phyloP scores from a whole-genome alignment of 257 asterid species.

The Solanum boliviense region DNA sequence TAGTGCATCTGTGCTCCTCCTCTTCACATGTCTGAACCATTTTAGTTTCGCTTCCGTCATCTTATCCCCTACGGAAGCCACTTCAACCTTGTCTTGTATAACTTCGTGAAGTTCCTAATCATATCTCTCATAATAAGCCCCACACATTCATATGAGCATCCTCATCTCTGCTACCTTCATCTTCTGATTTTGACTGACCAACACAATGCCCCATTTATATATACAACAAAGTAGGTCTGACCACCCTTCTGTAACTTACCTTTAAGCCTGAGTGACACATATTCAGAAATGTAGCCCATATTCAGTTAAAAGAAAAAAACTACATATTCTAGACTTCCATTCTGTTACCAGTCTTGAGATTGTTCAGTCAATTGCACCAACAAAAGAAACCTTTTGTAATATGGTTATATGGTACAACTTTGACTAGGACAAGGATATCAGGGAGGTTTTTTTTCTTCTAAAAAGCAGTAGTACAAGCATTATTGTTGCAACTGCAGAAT shows the following conservation, averaged over 20 bases:
- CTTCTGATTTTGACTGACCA: neutral
- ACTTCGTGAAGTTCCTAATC: neutral
- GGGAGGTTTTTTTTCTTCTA: neutral
- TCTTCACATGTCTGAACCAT: neutral
- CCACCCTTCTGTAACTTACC: neutral
- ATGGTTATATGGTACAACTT: neutral
- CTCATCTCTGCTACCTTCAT: neutral
- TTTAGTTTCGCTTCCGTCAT: neutral
- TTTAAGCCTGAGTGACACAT: neutral
- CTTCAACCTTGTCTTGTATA: neutral
- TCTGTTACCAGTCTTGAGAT: neutral
- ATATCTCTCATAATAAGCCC: too few relatives aligned
- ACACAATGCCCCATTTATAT: neutral
- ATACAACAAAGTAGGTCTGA: neutral
- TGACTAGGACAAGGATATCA: neutral
- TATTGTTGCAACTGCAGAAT: neutral
- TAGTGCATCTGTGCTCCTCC: neutral
- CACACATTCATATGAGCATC: neutral
- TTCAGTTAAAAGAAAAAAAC: neutral
- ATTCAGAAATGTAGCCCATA: neutral
- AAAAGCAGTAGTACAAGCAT: neutral
- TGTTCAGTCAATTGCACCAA: neutral
- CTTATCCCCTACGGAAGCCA: neutral
- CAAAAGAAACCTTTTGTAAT: neutral
- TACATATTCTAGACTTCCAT: neutral